Evolutionary conservation across 192 early-diverging fungal genomes (phyloP), one percentile per base, ranked within the genome.

Genomic region (Coemansia sp.): DNA sequence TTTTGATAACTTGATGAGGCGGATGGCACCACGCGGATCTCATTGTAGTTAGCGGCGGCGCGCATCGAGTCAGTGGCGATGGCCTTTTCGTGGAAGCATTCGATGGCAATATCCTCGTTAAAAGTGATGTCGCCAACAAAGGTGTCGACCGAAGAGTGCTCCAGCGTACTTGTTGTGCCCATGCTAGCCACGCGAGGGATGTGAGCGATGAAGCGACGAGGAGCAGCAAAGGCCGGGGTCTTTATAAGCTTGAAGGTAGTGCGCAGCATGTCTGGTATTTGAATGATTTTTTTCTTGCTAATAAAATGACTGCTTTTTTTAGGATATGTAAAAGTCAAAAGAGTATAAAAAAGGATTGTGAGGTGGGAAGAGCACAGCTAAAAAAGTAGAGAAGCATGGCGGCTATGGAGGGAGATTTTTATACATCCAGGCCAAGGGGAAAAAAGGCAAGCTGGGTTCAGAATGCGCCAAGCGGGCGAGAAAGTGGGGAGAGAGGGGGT

Each of bases 41-140:
- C 61, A 62, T 74, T 69, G 67, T 65, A 69, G 69, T 80, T 70
- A n/a, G 77, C 72, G 16, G 77, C 77, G 16, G 77, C 77, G 40
- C 64, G 77, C 67, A 80, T 80, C 18, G 77, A 74, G 50, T 80
- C 77, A 37, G 63, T 60, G 62, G 77, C 77, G 50, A 80, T 74
- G 20, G 77, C 77, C 69, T 80, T 80, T 58, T 80, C 77, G 68
- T 80, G 77, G 69, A 80, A 73, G 10, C 40, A 64, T 43, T 80
- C 77, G 38, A 80, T 74, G 5, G 77, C 77, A 47, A 80, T 80
- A 40, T 80, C 77, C 69, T 80, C 77, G 61, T 80, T 80, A 44
- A 80, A 80, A 3, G 65, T 61, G 34, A 80, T 53, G 69, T 74
- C 69, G n/a, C 77, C 77, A 20, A 58, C 41, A 45, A 60, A 80